Percentiles rank a stretch among this genome's conserved stretches.
These are phyloP conservation scores for Coemansia pectinata DNA, from an alignment of 192 early-diverging fungal genomes.

Conservation along the genomic window DNA sequence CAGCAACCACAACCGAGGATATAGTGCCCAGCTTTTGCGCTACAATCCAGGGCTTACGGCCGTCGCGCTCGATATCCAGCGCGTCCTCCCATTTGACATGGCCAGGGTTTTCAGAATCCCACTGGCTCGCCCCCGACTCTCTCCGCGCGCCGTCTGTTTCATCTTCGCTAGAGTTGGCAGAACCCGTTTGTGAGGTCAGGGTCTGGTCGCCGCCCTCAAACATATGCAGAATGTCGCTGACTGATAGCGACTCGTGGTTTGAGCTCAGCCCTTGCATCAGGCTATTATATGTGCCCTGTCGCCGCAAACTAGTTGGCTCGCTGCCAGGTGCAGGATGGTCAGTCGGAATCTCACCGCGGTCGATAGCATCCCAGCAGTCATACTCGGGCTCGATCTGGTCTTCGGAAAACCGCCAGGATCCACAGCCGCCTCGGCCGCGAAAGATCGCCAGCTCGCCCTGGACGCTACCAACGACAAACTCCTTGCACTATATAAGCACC, in stretches of 20 bases:
- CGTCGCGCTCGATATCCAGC: conserved; percentile 54
- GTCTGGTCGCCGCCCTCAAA: conserved; percentile 25
- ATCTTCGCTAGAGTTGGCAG: conserved; percentile 36
- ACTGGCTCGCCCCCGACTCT: background rate
- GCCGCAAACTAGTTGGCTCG: conserved; percentile 6
- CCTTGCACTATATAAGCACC: conserved; percentile 43
- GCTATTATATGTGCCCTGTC: conserved; percentile 47
- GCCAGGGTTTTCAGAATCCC: conserved; percentile 8
- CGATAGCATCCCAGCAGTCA: conserved; percentile 55
- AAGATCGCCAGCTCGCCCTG: conserved; percentile 56
- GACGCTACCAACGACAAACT: conserved; percentile 55
- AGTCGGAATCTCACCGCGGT: conserved; percentile 36
- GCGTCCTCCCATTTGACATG: conserved; percentile 54
- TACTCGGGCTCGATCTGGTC: conserved; percentile 52
- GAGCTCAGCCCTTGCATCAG: conserved; percentile 10
- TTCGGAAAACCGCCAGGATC: conserved; percentile 46
- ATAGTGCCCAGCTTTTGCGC: conserved; percentile 54
- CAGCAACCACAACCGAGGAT: conserved; percentile 47
- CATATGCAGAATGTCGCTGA: conserved; percentile 47
- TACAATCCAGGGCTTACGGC: conserved; percentile 55
- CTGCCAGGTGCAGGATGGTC: background rate
- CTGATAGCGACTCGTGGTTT: conserved; percentile 37
- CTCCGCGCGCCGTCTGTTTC: conserved; percentile 6
- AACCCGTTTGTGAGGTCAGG: background rate
- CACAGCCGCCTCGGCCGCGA: conserved; percentile 52